Percentiles rank a stretch among this genome's conserved stretches.
Evolutionary conservation across 495 filamentous ascomycete species (phyloP).

Genomic region (Penicillium waksmanii): DNA sequence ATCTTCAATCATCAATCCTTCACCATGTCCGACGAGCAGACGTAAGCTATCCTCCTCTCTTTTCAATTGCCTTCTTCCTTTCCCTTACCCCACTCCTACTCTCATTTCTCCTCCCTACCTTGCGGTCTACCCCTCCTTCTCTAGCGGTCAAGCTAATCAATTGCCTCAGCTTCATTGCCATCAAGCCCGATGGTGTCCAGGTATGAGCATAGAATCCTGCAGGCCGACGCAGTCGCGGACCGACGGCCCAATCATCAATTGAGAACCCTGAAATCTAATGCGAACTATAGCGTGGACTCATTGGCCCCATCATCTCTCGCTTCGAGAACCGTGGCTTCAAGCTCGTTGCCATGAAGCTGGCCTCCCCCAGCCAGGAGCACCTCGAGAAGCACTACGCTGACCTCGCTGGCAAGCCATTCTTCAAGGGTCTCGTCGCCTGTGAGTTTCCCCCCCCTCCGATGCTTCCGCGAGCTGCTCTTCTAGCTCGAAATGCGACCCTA

Average conservation of each 20-base stretch:
- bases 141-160: slow-evolving; percentile 51
- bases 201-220: slow-evolving; percentile 52
- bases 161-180: slow-evolving; percentile 85
- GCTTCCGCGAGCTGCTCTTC: neutral
- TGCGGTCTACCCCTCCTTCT: slow-evolving; percentile 28
- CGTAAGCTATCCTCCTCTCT: slow-evolving; percentile 61
- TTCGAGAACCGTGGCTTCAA: slow-evolving; percentile 98
- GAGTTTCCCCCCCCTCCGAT: slow-evolving; percentile 33
- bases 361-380: slow-evolving; percentile 83
- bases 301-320: slow-evolving; percentile 94
- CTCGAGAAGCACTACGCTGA: slow-evolving; percentile 98
- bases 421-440: slow-evolving; percentile 89
- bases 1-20: slow-evolving; percentile 44
- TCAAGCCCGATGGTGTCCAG: slow-evolving; percentile 99
- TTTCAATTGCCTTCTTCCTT: slow-evolving; percentile 4
- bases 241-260: slow-evolving; percentile 20
- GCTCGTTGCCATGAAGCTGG: slow-evolving; percentile 95
- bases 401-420: slow-evolving; percentile 93
- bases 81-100: slow-evolving; percentile 15
- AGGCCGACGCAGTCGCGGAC: neutral
- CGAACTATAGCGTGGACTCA: slow-evolving; percentile 78
- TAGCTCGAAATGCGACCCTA: neutral
- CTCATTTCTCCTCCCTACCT: slow-evolving; percentile 31
- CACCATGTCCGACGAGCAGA: slow-evolving; percentile 91
- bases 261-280: slow-evolving; percentile 26